Evolutionary conservation across 768 basidiomycete species (phyloP), one percentile per base, ranked within the genome.

Genomic region (Termitomyces bulborhizus): DNA sequence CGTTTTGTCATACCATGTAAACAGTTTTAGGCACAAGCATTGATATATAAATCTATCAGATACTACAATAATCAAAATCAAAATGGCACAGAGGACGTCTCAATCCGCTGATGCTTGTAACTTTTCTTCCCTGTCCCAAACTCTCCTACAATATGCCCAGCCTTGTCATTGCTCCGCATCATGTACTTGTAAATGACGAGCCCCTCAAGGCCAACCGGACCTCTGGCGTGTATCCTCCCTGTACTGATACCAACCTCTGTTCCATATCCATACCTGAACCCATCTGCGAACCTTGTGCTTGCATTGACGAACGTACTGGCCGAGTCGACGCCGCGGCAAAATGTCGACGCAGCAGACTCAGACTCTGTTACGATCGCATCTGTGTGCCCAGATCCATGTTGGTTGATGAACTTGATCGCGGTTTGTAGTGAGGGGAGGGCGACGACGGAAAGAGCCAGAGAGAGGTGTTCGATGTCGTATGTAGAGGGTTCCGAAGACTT

Each of bases 201-300:
- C 1, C 93, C 93, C 60, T 98, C 92, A 51, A 98, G 76, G 0
- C 96, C 96, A 1, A 98, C 96, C 0, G 97, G 97, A 3, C 97
- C 97, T 41, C 96, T 79, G 15, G 97, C 95, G 65, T 99, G 97
- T 54, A 97, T 96, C 65, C 90, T 85, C 1, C 96, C 95, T 0
- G 97, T 99, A 68, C 89, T 90, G 64, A 99, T 97, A 8, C 97
- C 97, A 0, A 99, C 96, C 71, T 98, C 97, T 4, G 97, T 95
- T 2, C 97, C 97, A 61, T 97, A 94, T 0, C 97, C 97, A 66
- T 93, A 98, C 57, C 96, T 73, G 71, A 95, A 97, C 12, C 97
- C 96, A 69, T 99, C 97, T 0, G 95, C 88, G 67, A 99, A 98
- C 37, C 97, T 81, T 9, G 97, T 98, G 65, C 89, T 93, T 6